Evolutionary conservation across 306 rosid species (phyloP), one percentile per base, ranked within the genome.

Genomic region (Boehmeria nivea): DNA sequence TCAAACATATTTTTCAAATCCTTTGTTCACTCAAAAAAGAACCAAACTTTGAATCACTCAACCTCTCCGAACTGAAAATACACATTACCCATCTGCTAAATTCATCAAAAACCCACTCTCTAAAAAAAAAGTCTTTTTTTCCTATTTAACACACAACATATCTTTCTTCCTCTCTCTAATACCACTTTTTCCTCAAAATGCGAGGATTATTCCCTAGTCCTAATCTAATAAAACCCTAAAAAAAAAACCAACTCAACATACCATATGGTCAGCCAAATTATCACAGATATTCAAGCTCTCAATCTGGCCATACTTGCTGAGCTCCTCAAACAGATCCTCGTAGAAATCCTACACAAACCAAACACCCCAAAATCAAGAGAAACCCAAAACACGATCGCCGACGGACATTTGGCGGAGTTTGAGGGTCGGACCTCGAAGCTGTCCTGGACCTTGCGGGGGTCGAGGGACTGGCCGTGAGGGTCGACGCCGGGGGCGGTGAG

Each of bases 241-340:
- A n/a, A 47, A 4, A 5, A 12, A 12, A 6, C 3, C 14, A 18
- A 2, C 12, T 7, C 15, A 18, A 16, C 0, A n/a, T 46, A 91
- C 99, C 99, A 93, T 93, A 67, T 93, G 99, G 67, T 93, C 99
- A 9, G 99, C 99, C 69, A 93, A 72, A 66, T 93, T 93, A 47
- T 93, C 99, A 51, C 99, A 93, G 50, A 93, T 93, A 63, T 93
- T 93, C 76, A 93, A 73, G 77, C 99, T 93, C 78, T 93, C 96
- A 48, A 93, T 76, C 43, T 78, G 83, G 0, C 96, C 99, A 14
- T 87, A 88, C 76, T 93, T 93, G 83, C 94, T 77, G 56, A 93
- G 83, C 83, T 93, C 99, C 78, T 93, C 95, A 16, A 81, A 93
- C 5, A 93, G 83, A 78, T 93, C 99, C 59, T 93, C 95, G n/a